Conservation (phyloP, 1,139 yeast genomes). For the Taphrina betulina region DNA sequence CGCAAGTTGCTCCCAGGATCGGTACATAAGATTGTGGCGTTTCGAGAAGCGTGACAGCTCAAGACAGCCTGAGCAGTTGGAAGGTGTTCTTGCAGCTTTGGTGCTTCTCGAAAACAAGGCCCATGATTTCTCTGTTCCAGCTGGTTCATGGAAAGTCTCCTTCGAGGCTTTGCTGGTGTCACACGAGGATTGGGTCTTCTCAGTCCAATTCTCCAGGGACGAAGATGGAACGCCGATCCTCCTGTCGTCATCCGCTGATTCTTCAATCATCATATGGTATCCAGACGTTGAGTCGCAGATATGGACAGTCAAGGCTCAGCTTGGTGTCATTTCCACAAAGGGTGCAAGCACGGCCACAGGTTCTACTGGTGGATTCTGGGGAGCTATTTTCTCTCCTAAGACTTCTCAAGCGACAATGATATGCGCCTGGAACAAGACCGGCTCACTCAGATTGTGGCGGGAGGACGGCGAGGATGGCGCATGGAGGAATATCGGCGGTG, state of each 20-base stretch:
- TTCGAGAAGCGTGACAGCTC: conserved; percentile 3
- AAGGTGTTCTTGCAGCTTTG: not conserved
- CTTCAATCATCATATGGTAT: conserved; percentile 94
- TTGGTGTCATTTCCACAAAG: conserved; percentile 90
- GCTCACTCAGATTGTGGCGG: conserved; percentile 36
- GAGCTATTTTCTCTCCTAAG: conserved; percentile 67
- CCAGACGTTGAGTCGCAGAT: conserved; percentile 84
- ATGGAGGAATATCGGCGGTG: conserved; percentile 61
- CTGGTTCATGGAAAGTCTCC: conserved; percentile 50
- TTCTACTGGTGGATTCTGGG: conserved; percentile 96
- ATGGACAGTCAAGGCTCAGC: conserved; percentile 77
- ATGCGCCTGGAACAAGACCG: conserved; percentile 81
- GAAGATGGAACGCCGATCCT: conserved; percentile 46
- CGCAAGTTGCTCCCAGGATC: conserved; percentile 87
- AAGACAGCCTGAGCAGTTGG: not conserved
- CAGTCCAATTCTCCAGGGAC: conserved; percentile 67
- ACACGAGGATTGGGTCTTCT: conserved; percentile 96
- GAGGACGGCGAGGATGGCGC: conserved; percentile 44
- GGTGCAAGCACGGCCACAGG: conserved; percentile 99
- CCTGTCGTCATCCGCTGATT: conserved; percentile 87
- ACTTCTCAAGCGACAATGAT: conserved; percentile 84
- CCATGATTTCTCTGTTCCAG: conserved; percentile 1
- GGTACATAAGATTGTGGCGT: conserved; percentile 86
- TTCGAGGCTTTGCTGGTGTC: conserved; percentile 96
- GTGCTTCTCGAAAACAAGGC: conserved; percentile 25